These are phyloP conservation scores for Pyricularia pennisetigena DNA, from an alignment of 2,329 filamentous ascomycete species.

Conservation along the genomic window DNA sequence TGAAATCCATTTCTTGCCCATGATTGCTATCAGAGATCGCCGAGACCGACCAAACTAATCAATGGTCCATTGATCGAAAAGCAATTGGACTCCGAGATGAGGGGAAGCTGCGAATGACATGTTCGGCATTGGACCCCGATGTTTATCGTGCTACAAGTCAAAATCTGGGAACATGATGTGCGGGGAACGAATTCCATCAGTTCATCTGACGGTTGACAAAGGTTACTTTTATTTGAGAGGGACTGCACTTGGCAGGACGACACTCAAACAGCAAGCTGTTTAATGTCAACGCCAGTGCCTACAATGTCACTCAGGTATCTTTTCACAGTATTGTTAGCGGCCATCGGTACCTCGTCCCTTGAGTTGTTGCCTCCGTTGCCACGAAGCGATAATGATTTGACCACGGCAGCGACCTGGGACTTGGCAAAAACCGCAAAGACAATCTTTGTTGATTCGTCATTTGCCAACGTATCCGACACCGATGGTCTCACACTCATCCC, in stretches of 20 bases:
- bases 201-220: not conserved
- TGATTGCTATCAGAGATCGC: not conserved
- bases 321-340: not conserved
- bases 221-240: not conserved
- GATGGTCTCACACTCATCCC: slow-evolving; percentile 42
- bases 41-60: not conserved
- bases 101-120: not conserved
- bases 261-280: not conserved
- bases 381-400: not conserved
- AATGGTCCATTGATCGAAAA: not conserved
- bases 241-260: not conserved
- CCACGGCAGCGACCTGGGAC: not conserved
- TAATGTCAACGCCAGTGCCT: not conserved
- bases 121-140: not conserved
- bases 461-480: slow-evolving; percentile 28
- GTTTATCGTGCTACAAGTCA: not conserved
- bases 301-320: not conserved
- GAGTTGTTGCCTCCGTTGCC: slow-evolving; percentile 1
- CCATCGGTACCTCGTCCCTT: not conserved
- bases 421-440: slow-evolving; percentile 8
- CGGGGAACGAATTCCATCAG: not conserved
- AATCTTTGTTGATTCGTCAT: slow-evolving; percentile 34
- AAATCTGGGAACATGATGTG: not conserved
- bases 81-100: not conserved
- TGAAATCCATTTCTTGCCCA: not conserved